phyloP scores from a whole-genome alignment of 208 protist species.

The Trypanosomatidae sp. region DNA sequence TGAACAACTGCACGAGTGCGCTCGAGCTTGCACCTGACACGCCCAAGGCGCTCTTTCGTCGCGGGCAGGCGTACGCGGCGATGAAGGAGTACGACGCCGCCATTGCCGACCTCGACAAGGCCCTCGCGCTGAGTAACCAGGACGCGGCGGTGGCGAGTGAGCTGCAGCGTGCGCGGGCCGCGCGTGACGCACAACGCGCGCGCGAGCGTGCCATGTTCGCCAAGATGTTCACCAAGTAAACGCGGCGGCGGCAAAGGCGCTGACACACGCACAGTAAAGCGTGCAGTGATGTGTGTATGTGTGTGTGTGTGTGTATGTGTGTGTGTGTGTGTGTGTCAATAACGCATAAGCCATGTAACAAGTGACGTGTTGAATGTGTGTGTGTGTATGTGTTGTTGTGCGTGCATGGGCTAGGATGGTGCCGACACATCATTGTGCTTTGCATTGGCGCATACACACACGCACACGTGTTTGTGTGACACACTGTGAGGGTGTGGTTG shows the following conservation, averaged over 20 bases:
- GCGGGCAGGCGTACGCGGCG: slow-evolving; percentile 32
- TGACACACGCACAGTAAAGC: too few species aligned
- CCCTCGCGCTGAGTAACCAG: slow-evolving; percentile 13
- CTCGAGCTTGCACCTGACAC: slow-evolving; percentile 31
- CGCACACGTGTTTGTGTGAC: too few species aligned
- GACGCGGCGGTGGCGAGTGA: slow-evolving; percentile 35
- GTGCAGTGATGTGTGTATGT: too few species aligned
- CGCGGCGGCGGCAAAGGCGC: background rate
- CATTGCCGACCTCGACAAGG: slow-evolving; percentile 27
- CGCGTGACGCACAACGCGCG: slow-evolving; percentile 19
- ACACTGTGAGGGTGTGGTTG: too few species aligned
- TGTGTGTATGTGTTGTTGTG: too few species aligned
- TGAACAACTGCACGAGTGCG: slow-evolving; percentile 55
- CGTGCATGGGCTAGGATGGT: too few species aligned
- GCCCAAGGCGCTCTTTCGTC: slow-evolving; percentile 55
- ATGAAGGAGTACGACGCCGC: slow-evolving; percentile 42
- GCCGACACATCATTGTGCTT: too few species aligned
- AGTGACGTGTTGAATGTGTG: too few species aligned
- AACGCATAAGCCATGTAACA: too few species aligned
- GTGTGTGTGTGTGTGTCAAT: too few species aligned
- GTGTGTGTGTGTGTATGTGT: too few species aligned
- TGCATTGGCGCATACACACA: too few species aligned
- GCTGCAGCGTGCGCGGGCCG: slow-evolving; percentile 13
- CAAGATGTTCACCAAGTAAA: slow-evolving; percentile 38
- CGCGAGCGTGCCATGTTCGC: slow-evolving; percentile 56